Base-by-base conservation (phyloP, 352 stramenopile genomes). In the Phytophthora chlamydospora region DNA sequence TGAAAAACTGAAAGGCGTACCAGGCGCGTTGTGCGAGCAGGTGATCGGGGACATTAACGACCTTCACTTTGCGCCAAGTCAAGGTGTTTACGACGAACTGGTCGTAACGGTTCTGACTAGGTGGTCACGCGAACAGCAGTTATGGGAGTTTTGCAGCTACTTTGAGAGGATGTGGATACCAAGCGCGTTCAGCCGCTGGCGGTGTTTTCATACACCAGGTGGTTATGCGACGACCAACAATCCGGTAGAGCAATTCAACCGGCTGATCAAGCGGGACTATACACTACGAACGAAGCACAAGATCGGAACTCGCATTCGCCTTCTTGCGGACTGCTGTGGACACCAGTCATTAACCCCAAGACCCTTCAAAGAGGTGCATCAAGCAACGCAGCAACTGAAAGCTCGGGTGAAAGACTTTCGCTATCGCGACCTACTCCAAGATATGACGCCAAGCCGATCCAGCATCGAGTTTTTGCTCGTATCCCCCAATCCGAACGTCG, bases 261-360 rank as follows among this genome's bases (percentile, higher is more conserved):
- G 38, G 1, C 27, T 39, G 14, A 58, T 68, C 27, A 76, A 76
- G 48, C 56, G 43, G 10, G 57, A 68, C 6, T 75, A 68, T 43
- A 54, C 61, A 13, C 19, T 65, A 0, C 33, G 32, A 5, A 52
- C 52, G 0, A 52, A 60, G 21, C 40, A 60, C 21, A 60, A 60
- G 19, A 52, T 60, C 17, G 41, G 41, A 45, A 45, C 32, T 1
- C 33, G 45, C 0, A 32, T 46, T 5, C 19, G 24, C 2, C 19
- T 38, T 4, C 41, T 52, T 16, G 33, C 41, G 0, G 39, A 60
- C 10, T 60, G 52, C 12, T 60, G 40, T 27, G 27, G 5, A 1
- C 32, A 59, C 8, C 17, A 59, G 32, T 50, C 41, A 0, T 21
- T 51, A 1, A 45, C 4, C 9, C 14, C 32, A 21, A 35, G 31